These are phyloP conservation scores for Brettanomyces nanus DNA, from an alignment of 805 yeast species.

Conservation along the genomic window DNA sequence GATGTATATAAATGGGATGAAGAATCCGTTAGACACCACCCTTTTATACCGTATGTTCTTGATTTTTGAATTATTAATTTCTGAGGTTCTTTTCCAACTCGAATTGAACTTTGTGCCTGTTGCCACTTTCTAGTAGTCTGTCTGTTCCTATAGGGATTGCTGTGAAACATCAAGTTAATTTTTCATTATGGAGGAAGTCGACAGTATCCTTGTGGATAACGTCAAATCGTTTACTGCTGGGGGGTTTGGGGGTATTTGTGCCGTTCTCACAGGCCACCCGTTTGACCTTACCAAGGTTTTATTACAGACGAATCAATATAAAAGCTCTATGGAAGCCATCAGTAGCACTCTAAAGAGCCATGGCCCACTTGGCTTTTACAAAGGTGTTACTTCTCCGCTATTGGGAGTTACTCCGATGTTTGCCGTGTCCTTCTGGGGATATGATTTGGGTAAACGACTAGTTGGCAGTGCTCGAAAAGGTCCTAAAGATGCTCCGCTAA, in stretches of 20 bases:
- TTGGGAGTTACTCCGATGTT: slow-evolving; percentile 98
- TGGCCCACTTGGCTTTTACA: slow-evolving; percentile 74
- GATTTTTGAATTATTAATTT: no score
- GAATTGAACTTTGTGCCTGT: no score
- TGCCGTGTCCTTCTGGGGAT: slow-evolving; percentile 98
- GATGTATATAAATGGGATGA: no score
- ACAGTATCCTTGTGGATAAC: slow-evolving; percentile 50
- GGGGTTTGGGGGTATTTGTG: slow-evolving; percentile 95
- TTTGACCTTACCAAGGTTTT: slow-evolving; percentile 90
- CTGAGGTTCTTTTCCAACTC: no score
- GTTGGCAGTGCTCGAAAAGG: slow-evolving; percentile 40
- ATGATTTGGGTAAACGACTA: slow-evolving; percentile 80
- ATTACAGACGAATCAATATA: slow-evolving; percentile 71
- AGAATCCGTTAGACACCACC: no score
- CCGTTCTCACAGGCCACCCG: slow-evolving; percentile 94
- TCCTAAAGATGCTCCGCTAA: slow-evolving; percentile 32
- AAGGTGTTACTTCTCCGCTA: slow-evolving; percentile 92
- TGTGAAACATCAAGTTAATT: no score
- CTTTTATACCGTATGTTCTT: no score
- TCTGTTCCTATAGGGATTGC: no score
- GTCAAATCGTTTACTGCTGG: slow-evolving; percentile 85
- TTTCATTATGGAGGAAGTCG: slow-evolving; percentile 6
- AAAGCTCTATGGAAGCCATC: slow-evolving; percentile 60
- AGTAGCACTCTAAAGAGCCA: slow-evolving; percentile 60
- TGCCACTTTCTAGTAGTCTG: no score